Percentiles rank a stretch among this genome's conserved stretches.
Conservation (phyloP, 306 rosid genomes). For the Corylus avellana region DNA sequence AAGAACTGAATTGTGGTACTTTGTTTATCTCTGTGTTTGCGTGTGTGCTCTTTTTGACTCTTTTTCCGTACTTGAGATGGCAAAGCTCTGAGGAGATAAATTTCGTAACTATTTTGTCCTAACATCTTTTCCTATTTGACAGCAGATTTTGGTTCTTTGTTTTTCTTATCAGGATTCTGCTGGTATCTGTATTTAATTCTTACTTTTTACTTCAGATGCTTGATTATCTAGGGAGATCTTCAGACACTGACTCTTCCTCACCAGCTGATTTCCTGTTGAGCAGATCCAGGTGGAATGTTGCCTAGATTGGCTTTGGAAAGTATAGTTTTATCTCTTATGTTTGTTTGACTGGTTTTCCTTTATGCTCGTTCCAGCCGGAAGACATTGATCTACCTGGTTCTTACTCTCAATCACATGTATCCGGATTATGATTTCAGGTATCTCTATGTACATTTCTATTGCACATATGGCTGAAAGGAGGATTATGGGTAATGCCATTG, state of each 20-base stretch:
- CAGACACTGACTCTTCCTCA: conserved; percentile 68
- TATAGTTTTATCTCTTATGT: conserved; percentile 23
- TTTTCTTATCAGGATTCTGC: background rate
- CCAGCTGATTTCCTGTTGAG: conserved; percentile 60
- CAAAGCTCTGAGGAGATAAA: background rate
- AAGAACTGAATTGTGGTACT: background rate
- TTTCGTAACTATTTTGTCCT: background rate
- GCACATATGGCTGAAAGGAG: conserved; percentile 41
- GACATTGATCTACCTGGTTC: conserved; percentile 90
- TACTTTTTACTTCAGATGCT: conserved; percentile 57
- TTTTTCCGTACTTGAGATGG: background rate
- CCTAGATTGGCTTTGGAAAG: conserved; percentile 34
- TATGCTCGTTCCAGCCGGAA: conserved; percentile 73
- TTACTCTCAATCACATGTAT: conserved; percentile 88
- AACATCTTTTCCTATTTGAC: background rate
- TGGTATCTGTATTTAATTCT: background rate
- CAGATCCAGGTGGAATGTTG: conserved; percentile 69
- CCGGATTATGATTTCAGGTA: conserved; percentile 99
- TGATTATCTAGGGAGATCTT: conserved; percentile 85
- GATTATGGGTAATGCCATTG: conserved; percentile 98
- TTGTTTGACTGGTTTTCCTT: conserved; percentile 34
- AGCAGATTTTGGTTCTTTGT: background rate
- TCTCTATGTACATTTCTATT: conserved; percentile 23
- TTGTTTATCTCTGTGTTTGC: background rate
- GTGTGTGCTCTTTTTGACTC: background rate